phyloP scores from a whole-genome alignment of 192 early-diverging fungal species.

The Linnemannia zychae region DNA sequence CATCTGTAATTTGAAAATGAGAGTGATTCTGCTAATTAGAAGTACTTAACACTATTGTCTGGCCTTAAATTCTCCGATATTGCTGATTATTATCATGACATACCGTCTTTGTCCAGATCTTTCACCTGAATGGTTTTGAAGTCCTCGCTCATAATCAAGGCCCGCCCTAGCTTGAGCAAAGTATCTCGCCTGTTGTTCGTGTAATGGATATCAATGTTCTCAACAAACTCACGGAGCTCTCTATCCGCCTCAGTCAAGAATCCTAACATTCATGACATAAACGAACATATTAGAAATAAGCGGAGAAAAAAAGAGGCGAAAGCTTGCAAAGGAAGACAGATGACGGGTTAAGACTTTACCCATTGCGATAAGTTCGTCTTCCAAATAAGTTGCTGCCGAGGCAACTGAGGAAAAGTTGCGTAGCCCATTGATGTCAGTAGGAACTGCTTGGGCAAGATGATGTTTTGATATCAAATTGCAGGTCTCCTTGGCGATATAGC shows the following conservation, averaged over 20 bases:
- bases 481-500: conserved; percentile 39
- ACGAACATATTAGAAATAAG: background rate
- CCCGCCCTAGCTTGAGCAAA: conserved; percentile 59
- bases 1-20: conserved; percentile 9
- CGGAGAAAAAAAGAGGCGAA: too few relatives aligned
- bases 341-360: conserved; percentile 10
- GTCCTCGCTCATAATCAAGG: conserved; percentile 60
- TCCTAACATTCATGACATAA: background rate
- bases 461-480: conserved; percentile 39
- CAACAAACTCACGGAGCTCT: conserved; percentile 56
- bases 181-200: conserved; percentile 60
- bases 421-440: conserved; percentile 37
- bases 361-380: conserved; percentile 56
- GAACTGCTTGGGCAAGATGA: conserved; percentile 45
- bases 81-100: background rate
- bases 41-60: too few relatives aligned
- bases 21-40: too few relatives aligned
- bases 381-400: conserved; percentile 30
- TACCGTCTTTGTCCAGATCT: conserved; percentile 34
- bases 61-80: background rate
- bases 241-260: conserved; percentile 45
- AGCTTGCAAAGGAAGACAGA: background rate
- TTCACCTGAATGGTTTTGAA: conserved; percentile 52
- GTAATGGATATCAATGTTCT: conserved; percentile 64
- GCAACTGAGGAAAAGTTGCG: conserved; percentile 41